Evolutionary conservation across 169 alveolate genomes (phyloP).

Genomic region (Cryptosporidium ubiquitum): DNA sequence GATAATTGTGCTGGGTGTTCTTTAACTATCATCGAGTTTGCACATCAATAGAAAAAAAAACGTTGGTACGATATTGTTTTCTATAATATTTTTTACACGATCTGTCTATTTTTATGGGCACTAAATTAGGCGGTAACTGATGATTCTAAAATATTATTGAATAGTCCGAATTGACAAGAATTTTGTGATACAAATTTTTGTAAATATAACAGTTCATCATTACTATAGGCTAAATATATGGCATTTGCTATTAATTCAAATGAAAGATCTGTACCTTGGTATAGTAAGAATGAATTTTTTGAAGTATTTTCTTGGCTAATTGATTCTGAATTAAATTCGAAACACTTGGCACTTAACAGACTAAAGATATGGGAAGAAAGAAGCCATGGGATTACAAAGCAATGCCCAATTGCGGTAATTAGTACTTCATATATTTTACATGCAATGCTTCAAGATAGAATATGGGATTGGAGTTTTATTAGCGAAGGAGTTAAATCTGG

Average conservation of each 20-base stretch:
- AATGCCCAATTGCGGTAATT: conserved; percentile 58
- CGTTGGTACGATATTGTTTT: conserved; percentile 3
- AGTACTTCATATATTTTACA: conserved; percentile 39
- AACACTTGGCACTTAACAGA: conserved; percentile 51
- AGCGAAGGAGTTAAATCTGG: conserved; percentile 22
- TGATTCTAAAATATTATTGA: not conserved
- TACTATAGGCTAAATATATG: conserved; percentile 4
- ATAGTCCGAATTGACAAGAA: not conserved
- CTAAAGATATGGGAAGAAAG: conserved; percentile 57
- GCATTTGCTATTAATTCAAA: not conserved
- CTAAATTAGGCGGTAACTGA: conserved; percentile 16
- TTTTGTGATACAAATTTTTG: not conserved
- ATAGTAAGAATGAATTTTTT: conserved; percentile 35
- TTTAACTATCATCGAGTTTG: conserved; percentile 4
- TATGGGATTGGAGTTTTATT: conserved; percentile 57
- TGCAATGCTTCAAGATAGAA: conserved; percentile 50
- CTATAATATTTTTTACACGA: not conserved
- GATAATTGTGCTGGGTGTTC: conserved; percentile 34
- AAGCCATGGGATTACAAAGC: conserved; percentile 36
- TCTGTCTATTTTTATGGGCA: conserved; percentile 21
- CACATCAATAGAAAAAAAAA: conserved; percentile 1
- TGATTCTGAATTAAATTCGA: conserved; percentile 27
- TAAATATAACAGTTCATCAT: not conserved
- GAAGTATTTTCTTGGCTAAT: conserved; percentile 40
- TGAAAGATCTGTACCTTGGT: conserved; percentile 57